Evolutionary conservation across 495 filamentous ascomycete species (phyloP), one percentile per base, ranked within the genome.

Genomic region (Trichoderma erinaceum): DNA sequence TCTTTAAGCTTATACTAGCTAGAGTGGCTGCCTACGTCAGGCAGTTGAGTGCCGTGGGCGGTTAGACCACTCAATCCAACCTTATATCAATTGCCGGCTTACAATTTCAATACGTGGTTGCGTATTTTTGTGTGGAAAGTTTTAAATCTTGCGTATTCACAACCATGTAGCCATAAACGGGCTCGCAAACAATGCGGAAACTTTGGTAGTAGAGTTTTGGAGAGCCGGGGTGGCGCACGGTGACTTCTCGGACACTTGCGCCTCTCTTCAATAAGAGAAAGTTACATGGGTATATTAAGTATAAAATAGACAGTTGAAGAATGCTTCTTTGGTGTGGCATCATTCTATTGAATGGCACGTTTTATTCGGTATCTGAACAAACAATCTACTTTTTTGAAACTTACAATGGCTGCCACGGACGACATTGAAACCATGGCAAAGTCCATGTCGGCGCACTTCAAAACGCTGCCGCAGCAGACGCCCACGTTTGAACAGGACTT

Each of bases 401-500:
- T 21, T 8, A 52, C 5, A 52, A 52, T 52, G 48, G 48, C 48
- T 23, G 48, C 48, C 48, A 21, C 18, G 25, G 8, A 52, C 48
- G 48, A 52, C 48, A 21, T 52, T 11, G 48, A 52, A 23, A 21
- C 48, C 48, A 52, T 52, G 48, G 48, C 48, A 5, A 52, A 52
- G 48, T 21, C 48, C 48, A 52, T 52, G 48, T 21, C 48, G 0
- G 48, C 18, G 18, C 21, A 21, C 18, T 79, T 73, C 70, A 43
- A 74, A 16, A 74, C 63, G 15, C 25, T 71, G 27, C 16, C 41
- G 38, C 63, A 71, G 0, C 66, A n/a, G n/a, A 18, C n/a, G n/a
- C 18, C 18, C 41, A 67, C 73, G 27, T 73, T 71, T 64, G 65
- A 76, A n/a, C 67, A 73, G 11, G 66, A 66, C 27, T 65, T 75